Evolutionary conservation across 768 basidiomycete species (phyloP).

Genomic region (Pulveroboletus sp.): DNA sequence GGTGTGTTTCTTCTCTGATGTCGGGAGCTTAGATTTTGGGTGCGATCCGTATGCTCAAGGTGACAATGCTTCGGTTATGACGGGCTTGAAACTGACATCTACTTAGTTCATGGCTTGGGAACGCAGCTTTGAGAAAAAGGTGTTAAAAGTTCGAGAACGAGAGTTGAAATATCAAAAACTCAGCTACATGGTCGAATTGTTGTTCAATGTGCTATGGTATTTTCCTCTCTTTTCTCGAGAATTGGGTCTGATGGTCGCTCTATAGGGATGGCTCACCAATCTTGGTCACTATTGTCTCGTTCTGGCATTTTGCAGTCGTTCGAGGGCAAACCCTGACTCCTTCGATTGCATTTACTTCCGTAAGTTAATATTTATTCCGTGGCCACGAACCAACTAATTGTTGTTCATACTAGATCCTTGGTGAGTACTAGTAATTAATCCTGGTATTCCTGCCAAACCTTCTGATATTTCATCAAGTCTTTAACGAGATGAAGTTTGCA

Average conservation of each 20-base stretch:
- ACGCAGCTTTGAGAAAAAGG: conserved; percentile 77
- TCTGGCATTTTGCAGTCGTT: conserved; percentile 74
- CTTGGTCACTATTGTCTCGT: conserved; percentile 57
- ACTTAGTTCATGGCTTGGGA: conserved; percentile 92
- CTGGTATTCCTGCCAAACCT: not conserved
- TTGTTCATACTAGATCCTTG: conserved; percentile 35
- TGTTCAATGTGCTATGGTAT: conserved; percentile 57
- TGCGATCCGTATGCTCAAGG: conserved; percentile 88
- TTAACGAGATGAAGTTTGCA: conserved; percentile 85
- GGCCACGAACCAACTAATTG: not conserved
- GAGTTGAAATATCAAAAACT: conserved; percentile 83
- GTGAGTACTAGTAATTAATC: conserved; percentile 30
- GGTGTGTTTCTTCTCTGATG: not conserved
- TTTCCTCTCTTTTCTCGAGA: not conserved
- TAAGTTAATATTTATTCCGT: conserved; percentile 27
- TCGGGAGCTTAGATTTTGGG: conserved; percentile 58
- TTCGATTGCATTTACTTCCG: conserved; percentile 79
- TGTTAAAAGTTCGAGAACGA: conserved; percentile 70
- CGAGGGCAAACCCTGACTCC: conserved; percentile 71
- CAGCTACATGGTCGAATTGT: conserved; percentile 84
- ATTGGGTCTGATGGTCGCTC: not conserved
- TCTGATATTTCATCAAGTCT: conserved; percentile 47
- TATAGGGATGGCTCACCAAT: conserved; percentile 48
- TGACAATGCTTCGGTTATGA: conserved; percentile 3
- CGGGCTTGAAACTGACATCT: not conserved